A percentile compares a stretch with the other conserved stretches of the same genome.
phyloP scores from a whole-genome alignment of 2,329 filamentous ascomycete species.

The Ophiocordyceps unilateralis region DNA sequence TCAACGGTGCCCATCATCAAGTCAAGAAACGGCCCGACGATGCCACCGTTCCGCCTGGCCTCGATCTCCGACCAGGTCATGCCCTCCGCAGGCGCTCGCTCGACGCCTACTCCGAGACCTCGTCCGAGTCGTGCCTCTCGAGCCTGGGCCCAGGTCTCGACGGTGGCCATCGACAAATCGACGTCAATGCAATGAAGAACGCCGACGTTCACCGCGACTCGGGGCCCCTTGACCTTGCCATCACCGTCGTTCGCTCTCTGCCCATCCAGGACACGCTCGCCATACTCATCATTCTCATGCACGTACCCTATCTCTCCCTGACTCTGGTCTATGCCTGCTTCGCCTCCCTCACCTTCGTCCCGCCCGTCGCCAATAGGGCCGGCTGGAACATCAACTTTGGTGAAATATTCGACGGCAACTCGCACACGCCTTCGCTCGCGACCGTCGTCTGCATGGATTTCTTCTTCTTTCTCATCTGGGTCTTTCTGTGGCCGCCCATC shows the following conservation, averaged over 20 bases:
- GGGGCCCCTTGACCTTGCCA: constrained; percentile 58
- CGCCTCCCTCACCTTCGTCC: constrained; percentile 81
- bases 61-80: constrained; percentile 24
- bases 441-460: constrained; percentile 74
- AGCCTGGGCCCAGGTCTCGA: constrained; percentile 19
- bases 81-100: constrained; percentile 28
- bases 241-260: constrained; percentile 77
- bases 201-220: constrained; percentile 51
- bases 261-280: constrained; percentile 90
- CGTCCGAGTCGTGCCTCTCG: constrained; percentile 33
- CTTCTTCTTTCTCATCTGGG: constrained; percentile 68
- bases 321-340: constrained; percentile 86
- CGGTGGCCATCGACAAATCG: constrained; percentile 45
- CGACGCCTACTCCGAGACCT: constrained; percentile 34
- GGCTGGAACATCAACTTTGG: constrained; percentile 69
- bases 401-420: constrained; percentile 79
- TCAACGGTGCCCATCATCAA: constrained; percentile 17
- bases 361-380: constrained; percentile 61
- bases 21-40: constrained; percentile 3
- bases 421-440: constrained; percentile 70
- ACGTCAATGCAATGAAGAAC: constrained; percentile 53
- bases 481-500: constrained; percentile 72
- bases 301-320: constrained; percentile 74
- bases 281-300: constrained; percentile 88
- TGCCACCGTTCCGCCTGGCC: constrained; percentile 6